Base-by-base conservation (phyloP, 305 asterid genomes). In the Rubia balearica region DNA sequence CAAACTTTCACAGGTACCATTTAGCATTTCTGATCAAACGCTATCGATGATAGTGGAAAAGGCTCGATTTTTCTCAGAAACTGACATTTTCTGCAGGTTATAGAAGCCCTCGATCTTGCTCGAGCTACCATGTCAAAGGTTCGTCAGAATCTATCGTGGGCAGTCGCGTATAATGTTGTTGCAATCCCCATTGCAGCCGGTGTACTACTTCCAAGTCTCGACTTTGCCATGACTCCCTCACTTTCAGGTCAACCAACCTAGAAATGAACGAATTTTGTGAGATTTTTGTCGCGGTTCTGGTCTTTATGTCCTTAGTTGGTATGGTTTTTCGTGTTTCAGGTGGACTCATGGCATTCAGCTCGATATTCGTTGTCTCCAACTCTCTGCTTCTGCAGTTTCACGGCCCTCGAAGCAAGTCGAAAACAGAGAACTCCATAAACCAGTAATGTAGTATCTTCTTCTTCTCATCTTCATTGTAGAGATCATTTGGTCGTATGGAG, bases 121-220 rank as follows among this genome's bases (percentile, higher is more conserved):
- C 85, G 83, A 76, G 95, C 90, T 75, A 94, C 98, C 65, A 91
- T 94, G 98, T 73, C 82, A 45, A 94, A 94, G 84, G 99, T 94
- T 80, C 89, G 84, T 74, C 99, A 94, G 80, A 94, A 94, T 75
- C 73, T 94, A 81, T 80, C 93, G 0, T 94, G 98, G 99, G 99
- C 97, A 17, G 90, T 89, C 57, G 99, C 92, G 55, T 94, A 94
- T 76, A 94, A 94, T 77, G 82, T 85, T 68, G 68, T 91, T 38
- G 92, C 98, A 43, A 88, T 94, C 63, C 99, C 99, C 53, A 84
- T 94, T 83, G 98, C 99, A 70, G 98, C 99, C 14, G 99, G 99
- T 69, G 66, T 87, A 13, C 81, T 91, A 45, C 98, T 94, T 81
- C 99, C 99, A 59, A 79, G 85, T 76, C 89, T 88, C 64, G 97